Conservation (phyloP, 2,329 filamentous ascomycete species). For the Sporothrix sp. region DNA sequence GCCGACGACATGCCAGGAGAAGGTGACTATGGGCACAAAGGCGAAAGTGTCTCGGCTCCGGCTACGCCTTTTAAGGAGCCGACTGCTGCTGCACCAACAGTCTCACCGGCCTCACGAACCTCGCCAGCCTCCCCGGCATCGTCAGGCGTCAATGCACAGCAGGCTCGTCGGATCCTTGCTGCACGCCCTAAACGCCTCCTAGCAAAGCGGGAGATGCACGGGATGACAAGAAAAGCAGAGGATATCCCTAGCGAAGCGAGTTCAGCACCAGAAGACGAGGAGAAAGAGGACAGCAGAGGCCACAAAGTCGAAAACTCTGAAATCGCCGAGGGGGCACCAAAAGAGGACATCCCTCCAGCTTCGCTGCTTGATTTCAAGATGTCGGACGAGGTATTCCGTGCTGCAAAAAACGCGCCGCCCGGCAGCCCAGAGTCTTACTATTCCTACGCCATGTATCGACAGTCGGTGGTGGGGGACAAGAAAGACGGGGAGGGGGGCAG, state of each 20-base stretch:
- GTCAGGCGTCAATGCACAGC: too few relatives aligned
- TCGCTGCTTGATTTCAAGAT: slow-evolving; percentile 38
- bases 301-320: background rate
- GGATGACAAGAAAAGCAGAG: background rate
- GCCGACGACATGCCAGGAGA: too few relatives aligned
- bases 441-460: slow-evolving; percentile 59
- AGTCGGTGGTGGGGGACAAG: slow-evolving; percentile 25
- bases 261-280: background rate
- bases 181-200: too few relatives aligned
- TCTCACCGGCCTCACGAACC: too few relatives aligned
- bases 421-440: slow-evolving; percentile 49
- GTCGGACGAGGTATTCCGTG: slow-evolving; percentile 34
- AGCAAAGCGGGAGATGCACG: too few relatives aligned
- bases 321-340: slow-evolving; percentile 6
- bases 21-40: too few relatives aligned
- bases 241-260: background rate
- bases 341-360: slow-evolving; percentile 24
- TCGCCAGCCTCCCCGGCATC: too few relatives aligned
- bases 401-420: slow-evolving; percentile 36
- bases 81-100: too few relatives aligned
- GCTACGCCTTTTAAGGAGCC: too few relatives aligned
- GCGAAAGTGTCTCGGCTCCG: too few relatives aligned
- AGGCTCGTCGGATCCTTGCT: too few relatives aligned
- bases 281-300: background rate
- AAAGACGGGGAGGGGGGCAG: background rate